These are phyloP conservation scores for Croton laevigatus DNA, from an alignment of 441 rosid genomes.

Conservation along the genomic window DNA sequence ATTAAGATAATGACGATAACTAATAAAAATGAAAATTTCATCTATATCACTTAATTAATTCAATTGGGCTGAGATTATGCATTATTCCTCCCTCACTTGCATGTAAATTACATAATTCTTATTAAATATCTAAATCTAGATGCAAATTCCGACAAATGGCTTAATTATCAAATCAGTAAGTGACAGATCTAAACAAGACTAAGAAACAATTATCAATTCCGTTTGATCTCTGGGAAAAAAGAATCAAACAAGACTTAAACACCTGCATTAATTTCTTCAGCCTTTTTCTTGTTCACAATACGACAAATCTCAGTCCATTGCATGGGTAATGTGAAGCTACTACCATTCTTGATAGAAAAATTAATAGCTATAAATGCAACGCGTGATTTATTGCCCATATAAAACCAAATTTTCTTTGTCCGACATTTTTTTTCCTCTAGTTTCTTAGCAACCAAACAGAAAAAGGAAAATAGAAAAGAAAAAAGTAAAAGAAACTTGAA, in stretches of 20 bases:
- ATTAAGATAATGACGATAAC: background rate
- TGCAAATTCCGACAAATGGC: background rate
- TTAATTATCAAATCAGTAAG: conserved; percentile 9
- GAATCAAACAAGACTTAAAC: background rate
- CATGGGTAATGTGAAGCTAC: background rate
- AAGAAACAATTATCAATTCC: background rate
- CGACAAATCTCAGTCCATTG: background rate
- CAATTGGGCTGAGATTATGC: background rate
- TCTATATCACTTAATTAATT: background rate
- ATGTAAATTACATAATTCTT: conserved; percentile 5
- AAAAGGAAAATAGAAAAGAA: background rate
- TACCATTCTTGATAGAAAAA: background rate
- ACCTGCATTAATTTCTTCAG: background rate
- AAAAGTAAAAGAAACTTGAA: background rate
- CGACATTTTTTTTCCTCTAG: background rate
- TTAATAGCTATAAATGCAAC: no score
- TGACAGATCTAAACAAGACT: conserved; percentile 26
- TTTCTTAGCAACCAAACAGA: conserved; percentile 12
- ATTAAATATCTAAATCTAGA: background rate
- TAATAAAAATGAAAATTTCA: background rate
- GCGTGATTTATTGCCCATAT: background rate
- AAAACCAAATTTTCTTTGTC: background rate
- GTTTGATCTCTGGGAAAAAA: conserved; percentile 2
- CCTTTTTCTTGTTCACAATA: background rate
- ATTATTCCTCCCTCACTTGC: background rate